Conservation (phyloP, 2,329 filamentous ascomycete genomes). For the Penicillium crustosum region DNA sequence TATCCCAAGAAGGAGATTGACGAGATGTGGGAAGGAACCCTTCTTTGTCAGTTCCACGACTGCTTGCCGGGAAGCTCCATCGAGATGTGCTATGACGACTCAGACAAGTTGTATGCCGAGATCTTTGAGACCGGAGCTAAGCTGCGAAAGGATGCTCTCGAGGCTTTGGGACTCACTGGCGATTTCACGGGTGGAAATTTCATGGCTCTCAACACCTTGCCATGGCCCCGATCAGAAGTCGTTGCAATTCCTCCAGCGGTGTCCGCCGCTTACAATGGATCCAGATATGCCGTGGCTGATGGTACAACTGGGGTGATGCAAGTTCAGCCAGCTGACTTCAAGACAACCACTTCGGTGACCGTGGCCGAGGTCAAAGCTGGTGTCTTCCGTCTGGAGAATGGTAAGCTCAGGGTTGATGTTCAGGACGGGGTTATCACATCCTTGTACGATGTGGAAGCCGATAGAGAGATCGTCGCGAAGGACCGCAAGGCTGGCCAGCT, state of each 20-base stretch:
- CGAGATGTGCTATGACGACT: constrained; percentile 98
- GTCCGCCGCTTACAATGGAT: constrained; percentile 18
- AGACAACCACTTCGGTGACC: constrained; percentile 38
- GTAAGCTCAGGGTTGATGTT: constrained; percentile 71
- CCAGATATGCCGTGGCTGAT: constrained; percentile 46
- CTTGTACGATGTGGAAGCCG: constrained; percentile 69
- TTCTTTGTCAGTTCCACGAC: constrained; percentile 97
- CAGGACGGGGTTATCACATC: constrained; percentile 77
- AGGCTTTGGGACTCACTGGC: constrained; percentile 63
- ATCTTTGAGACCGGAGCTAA: constrained; percentile 75
- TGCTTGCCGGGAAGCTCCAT: constrained; percentile 93
- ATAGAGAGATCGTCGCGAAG: constrained; percentile 74
- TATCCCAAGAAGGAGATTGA: constrained; percentile 96
- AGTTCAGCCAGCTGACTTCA: constrained; percentile 27
- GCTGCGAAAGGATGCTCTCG: constrained; percentile 68
- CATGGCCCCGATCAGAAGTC: constrained; percentile 78
- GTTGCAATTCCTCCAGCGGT: constrained; percentile 58
- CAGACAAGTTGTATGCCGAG: constrained; percentile 80
- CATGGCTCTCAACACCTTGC: constrained; percentile 77
- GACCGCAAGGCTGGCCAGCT: constrained; percentile 81
- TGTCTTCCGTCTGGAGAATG: constrained; percentile 77
- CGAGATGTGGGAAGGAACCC: constrained; percentile 87
- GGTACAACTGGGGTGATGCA: constrained; percentile 49
- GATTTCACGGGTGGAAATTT: constrained; percentile 47
- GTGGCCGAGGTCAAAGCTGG: constrained; percentile 56